Conservation (phyloP, 352 stramenopile genomes). For the Phytophthora cryptogea region DNA sequence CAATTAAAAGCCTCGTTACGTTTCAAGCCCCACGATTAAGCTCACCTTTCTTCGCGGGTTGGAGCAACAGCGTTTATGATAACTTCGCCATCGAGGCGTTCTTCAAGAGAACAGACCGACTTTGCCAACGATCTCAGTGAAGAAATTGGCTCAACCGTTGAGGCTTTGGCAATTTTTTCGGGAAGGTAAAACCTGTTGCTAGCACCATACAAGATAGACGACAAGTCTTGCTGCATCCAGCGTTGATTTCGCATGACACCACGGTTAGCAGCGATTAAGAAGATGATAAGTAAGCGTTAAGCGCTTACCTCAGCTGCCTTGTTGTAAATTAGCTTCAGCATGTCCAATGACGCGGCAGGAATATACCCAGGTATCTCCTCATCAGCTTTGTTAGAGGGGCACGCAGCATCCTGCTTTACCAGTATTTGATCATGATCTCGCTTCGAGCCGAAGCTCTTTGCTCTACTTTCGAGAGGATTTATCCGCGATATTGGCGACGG, state of each 20-base stretch:
- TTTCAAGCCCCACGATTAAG: neutral
- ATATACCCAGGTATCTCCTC: neutral
- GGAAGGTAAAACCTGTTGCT: constrained; percentile 13
- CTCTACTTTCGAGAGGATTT: neutral
- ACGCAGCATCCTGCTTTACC: neutral
- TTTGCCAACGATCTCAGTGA: constrained; percentile 13
- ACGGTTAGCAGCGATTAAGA: neutral
- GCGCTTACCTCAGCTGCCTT: constrained; percentile 12
- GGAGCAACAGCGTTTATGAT: constrained; percentile 15
- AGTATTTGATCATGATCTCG: neutral
- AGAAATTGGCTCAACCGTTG: neutral
- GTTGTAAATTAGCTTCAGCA: constrained; percentile 14
- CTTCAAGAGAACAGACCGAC: constrained; percentile 19
- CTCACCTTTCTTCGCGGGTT: constrained; percentile 27
- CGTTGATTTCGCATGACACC: neutral
- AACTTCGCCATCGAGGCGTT: constrained; percentile 2
- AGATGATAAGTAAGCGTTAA: neutral
- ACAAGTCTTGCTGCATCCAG: constrained; percentile 8
- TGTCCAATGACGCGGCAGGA: constrained; percentile 6
- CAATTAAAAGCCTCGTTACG: neutral
- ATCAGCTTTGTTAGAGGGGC: neutral
- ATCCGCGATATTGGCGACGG: constrained; percentile 5
- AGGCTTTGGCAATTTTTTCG: neutral
- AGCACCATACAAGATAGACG: neutral
- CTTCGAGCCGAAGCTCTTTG: neutral